phyloP scores from a whole-genome alignment of 768 basidiomycete genomes.

The Agrocybe praecox region DNA sequence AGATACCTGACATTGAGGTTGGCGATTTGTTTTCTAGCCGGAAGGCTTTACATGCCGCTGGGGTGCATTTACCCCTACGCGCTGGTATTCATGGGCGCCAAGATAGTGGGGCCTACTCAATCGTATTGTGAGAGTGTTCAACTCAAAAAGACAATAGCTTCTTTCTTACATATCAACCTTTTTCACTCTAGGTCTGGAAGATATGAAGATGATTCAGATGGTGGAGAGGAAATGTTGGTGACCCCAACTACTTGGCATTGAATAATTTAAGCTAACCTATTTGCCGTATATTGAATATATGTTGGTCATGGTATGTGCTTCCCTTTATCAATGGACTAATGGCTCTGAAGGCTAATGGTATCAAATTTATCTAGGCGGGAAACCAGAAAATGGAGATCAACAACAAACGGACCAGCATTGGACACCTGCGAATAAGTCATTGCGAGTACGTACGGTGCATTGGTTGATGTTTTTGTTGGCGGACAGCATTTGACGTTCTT shows the following conservation, averaged over 20 bases:
- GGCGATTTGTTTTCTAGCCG: constrained; percentile 1
- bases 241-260: background rate
- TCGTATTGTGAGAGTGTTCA: constrained; percentile 4
- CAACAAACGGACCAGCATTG: too few species aligned
- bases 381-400: too few species aligned
- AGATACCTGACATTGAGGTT: constrained; percentile 11
- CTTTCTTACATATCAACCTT: background rate
- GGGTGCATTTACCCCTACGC: constrained; percentile 1
- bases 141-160: background rate
- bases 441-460: too few species aligned
- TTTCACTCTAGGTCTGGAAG: constrained; percentile 11
- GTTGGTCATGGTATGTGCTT: constrained; percentile 14
- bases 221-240: constrained; percentile 19
- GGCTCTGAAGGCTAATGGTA: too few species aligned
- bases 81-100: constrained; percentile 11
- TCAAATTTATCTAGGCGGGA: too few species aligned
- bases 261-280: background rate
- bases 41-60: background rate
- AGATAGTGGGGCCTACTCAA: constrained; percentile 5
- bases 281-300: constrained; percentile 8
- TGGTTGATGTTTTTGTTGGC: too few species aligned
- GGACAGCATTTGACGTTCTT: too few species aligned
- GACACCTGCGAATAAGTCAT: too few species aligned
- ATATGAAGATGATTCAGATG: constrained; percentile 21
- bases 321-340: background rate